Base-by-base conservation (phyloP, 2,329 filamentous ascomycete genomes). In the Phialophora tarda region DNA sequence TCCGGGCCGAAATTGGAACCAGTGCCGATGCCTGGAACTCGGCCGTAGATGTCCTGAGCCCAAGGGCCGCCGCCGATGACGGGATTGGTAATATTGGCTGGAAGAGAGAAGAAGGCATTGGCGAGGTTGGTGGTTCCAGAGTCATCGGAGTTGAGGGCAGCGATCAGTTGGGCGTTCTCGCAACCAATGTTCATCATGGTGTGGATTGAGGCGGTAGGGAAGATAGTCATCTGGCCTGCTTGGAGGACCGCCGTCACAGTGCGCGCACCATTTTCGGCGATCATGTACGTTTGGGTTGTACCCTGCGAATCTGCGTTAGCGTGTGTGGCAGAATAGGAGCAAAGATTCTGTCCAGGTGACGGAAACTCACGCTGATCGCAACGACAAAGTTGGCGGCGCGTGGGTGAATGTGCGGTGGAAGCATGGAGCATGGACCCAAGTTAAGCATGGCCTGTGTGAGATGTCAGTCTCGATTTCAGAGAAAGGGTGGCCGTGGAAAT, bases 251-350 rank as follows among this genome's bases (percentile, higher is more conserved):
- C 76, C 34, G 70, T 77, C 3, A 84, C 76, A 1, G 79, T 75
- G 8, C 75, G 74, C 0, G 81, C 82, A 2, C 82, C 83, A 64
- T 85, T 85, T 73, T 85, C 83, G 61, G 80, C 77, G 51, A 81
- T 78, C 82, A 85, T 85, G 72, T 78, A 85, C 10, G 82, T 85
- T 50, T 79, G 80, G 5, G 81, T 84, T 47, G 79, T 82, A n/a
- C 83, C 83, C 38, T 41, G 38, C 38, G 17, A 17, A 17, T 17
- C 2, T 14, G 14, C 2, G 38, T 41, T 41, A 41, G 38, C 38
- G 4, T 14, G 38, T 6, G 17, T 41, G 38, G 38, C 14, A 41
- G 38, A 14, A 41, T 1, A 17, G 17, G 4, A 41, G 38, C 38
- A 41, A 17, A 17, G 4, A 17, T 7, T 41, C 12, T 41, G 38